Base-by-base conservation (phyloP, 768 basidiomycete genomes). In the Tephrocybe sp. region DNA sequence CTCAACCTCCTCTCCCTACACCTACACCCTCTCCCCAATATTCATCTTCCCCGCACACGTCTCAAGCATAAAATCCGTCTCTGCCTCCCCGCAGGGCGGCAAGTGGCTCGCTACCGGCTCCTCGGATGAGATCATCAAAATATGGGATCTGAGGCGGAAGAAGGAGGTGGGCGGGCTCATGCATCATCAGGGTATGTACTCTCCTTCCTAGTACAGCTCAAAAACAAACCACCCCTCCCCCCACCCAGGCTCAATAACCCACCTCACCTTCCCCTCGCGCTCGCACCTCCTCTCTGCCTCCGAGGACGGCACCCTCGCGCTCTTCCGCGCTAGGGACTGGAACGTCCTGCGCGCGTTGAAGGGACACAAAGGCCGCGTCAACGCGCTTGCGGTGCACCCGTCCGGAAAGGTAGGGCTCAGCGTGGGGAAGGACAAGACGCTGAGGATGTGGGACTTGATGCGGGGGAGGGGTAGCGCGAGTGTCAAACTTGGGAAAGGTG, bases 371-470 rank as follows among this genome's bases (percentile, higher is more conserved):
- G 95, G 90, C 1, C 83, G 90, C 21, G 86, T 98, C 52, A 98
- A 98, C 64, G 80, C 80, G 27, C 80, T 97, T 30, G 90, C 92
- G 2, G 85, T 98, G 2, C 97, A 99, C 61, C 96, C 93, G 0
- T 88, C 90, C 0, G 92, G 95, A 5, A 90, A 98, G 60, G 81
- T 98, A 15, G 95, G 87, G 0, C 67, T 99, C 32, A 92, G 86
- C 53, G 93, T 98, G 0, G 96, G 97, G 6, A 87, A 85, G 60
- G 97, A 98, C 61, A 77, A 80, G 55, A 91, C 89, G 3, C 57
- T 98, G 51, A 80, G 94, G 35, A 97, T 99, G 95, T 99, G 97
- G 97, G 97, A 99, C 74, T 73, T 99, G 41, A 95, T 98, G 91
- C 75, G 95, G 37, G 96, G 96, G 0, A 87, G 88, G 65, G 91